Evolutionary conservation across 345 rosid genomes (phyloP).

Genomic region (Theobroma cacao): DNA sequence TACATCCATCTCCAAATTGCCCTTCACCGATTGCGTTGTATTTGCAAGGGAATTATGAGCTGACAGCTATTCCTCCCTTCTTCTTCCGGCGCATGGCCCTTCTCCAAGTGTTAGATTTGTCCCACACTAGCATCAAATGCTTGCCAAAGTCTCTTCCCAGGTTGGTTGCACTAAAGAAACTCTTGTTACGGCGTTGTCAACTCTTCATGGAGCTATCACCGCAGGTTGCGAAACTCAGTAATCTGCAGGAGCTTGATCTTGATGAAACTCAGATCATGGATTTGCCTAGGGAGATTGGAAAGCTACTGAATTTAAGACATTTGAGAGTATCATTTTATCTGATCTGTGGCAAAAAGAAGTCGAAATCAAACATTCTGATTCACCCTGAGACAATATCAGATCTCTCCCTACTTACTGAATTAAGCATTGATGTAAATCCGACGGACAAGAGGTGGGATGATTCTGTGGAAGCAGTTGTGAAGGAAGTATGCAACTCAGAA

Average conservation of each 20-base stretch:
- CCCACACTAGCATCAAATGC: conserved; percentile 26
- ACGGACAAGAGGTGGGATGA: conserved; percentile 24
- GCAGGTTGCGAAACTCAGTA: conserved; percentile 19
- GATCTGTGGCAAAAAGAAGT: not conserved
- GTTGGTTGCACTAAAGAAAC: conserved; percentile 18
- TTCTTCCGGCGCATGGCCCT: conserved; percentile 18
- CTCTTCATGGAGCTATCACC: conserved; percentile 23
- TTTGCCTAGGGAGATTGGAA: conserved; percentile 12
- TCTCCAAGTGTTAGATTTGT: conserved; percentile 21
- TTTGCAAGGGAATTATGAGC: conserved; percentile 13
- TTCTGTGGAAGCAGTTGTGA: conserved; percentile 12
- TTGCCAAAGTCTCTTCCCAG: conserved; percentile 25
- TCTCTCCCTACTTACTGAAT: not conserved
- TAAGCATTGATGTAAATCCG: conserved; percentile 11
- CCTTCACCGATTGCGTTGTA: not conserved
- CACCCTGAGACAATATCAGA: conserved; percentile 5
- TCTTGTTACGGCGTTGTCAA: conserved; percentile 15
- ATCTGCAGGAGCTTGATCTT: conserved; percentile 29
- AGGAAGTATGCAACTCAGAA: conserved; percentile 10
- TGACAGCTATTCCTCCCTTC: conserved; percentile 13
- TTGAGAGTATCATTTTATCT: conserved; percentile 19
- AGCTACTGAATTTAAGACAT: conserved; percentile 1
- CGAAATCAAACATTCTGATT: not conserved
- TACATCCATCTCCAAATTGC: conserved; percentile 15
- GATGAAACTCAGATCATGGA: conserved; percentile 11